Evolutionary conservation across 108 stramenopile genomes (phyloP), one percentile per base, ranked within the genome.

Genomic region (Schizochytrium sp.): DNA sequence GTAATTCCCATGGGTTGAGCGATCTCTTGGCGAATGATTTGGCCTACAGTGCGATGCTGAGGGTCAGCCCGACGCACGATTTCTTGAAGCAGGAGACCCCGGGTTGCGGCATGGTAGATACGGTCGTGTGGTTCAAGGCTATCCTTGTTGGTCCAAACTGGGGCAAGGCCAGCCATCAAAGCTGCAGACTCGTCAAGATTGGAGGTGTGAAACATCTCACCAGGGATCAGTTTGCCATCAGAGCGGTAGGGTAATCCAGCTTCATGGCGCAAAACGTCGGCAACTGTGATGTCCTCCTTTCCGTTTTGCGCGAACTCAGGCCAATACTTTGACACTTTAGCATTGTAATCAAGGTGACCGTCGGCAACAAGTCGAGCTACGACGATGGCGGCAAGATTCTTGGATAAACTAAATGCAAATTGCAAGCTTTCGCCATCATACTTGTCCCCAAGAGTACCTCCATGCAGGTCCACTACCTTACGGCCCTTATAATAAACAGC

Each of bases 271-370:
- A 69, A 7, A 44, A 69, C 64, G 15, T 69, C 64, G 8, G 64
- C 64, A 7, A 69, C 64, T 38, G 64, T 69, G 64, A 69, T 69
- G 64, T 69, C 64, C 12, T 69, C 64, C 64, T 69, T 69, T 8
- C 64, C 64, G 44, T 69, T 69, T 38, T 69, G 64, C 64, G 64
- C 64, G 44, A 69, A 69, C 15, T 69, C 64, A 44, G 64, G 64
- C 64, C 64, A 69, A 44, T 69, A 69, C 64, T 69, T 38, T 38
- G 64, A 69, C 64, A 69, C 64, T 44, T 69, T 69, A 44, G 64
- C 64, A 8, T 69, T 44, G 64, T 69, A 69, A 38, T 3, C 28
- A 44, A 69, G 40, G 64, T 44, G 64, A 2, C 64, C 64, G 12
- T 12, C 64, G 42, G 64, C 64, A 0, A 69, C 64, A 38, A 44